Base-by-base conservation (phyloP, 768 basidiomycete species). In the Solioccasus polychromus region DNA sequence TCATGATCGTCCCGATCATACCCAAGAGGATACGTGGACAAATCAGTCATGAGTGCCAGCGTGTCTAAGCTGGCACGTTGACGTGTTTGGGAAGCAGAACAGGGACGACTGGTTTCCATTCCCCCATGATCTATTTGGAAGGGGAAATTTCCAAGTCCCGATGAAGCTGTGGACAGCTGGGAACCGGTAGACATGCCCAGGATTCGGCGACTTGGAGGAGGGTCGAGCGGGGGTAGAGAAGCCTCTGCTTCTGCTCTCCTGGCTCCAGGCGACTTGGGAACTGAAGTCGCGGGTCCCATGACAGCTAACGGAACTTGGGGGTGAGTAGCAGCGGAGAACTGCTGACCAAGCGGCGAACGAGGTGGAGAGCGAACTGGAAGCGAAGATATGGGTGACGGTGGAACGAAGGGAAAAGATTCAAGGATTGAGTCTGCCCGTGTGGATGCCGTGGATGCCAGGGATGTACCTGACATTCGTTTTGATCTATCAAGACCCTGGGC, bases 351-450 rank as follows among this genome's bases (percentile, higher is more conserved):
- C 8, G 88, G 87, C 9, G 88, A 89, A 45, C 81, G 80, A 29
- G 85, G 84, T 5, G 86, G 86, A 3, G 85, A 82, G 50, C 87
- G 74, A 55, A 82, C 70, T 9, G 88, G 88, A 42, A 84, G 74
- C 53, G 87, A 80, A n/a, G 88, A 89, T 48, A 92, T 90, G 6
- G 90, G 90, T 8, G 88, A 90, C 1, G 90, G 90, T 19, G 90
- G 90, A 8, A 92, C 88, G 61, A 92, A 91, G 28, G 87, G 88
- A 74, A 92, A 92, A 12, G 80, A 83, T 64, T 90, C 89, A 22
- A 92, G 74, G 53, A 92, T 88, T 3, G 88, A 91, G 60, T 92
- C 88, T 22, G 88, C 86, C 39, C 78, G 77, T 3, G 84, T 84
- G 9, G 85, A 85, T 12, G 84, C 70, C 11, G 79, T 79, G 25